Conservation (phyloP, 164 flowering plant species). For the Piper betle region DNA sequence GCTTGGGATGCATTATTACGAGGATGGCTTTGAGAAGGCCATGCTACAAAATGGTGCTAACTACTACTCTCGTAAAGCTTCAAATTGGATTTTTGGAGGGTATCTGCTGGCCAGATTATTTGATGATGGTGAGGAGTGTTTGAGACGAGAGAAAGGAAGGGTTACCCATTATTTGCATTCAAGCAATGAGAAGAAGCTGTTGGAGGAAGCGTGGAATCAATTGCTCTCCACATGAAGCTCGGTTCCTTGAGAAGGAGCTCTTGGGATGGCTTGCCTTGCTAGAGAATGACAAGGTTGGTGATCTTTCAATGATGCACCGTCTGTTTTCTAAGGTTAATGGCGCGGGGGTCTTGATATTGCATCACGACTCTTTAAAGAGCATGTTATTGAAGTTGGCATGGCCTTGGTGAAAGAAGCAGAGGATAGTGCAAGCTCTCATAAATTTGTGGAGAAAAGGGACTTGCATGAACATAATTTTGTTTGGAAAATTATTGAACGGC, state of each 20-base stretch:
- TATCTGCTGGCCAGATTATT: constrained; percentile 84
- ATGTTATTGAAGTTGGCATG: constrained; percentile 84
- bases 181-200: constrained; percentile 55
- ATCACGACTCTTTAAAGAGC: constrained; percentile 76
- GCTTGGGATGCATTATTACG: constrained; percentile 68
- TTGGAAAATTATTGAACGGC: constrained; percentile 77
- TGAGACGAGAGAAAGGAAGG: constrained; percentile 73
- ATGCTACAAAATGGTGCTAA: constrained; percentile 56
- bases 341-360: constrained; percentile 74
- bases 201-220: constrained; percentile 23
- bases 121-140: constrained; percentile 79
- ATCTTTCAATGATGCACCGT: constrained; percentile 88
- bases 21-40: constrained; percentile 49
- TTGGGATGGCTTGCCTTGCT: constrained; percentile 92
- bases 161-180: constrained; percentile 74
- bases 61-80: constrained; percentile 78
- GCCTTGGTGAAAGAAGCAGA: constrained; percentile 92
- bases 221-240: constrained; percentile 35
- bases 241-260: constrained; percentile 82
- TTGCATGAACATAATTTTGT: constrained; percentile 89
- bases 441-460: constrained; percentile 79
- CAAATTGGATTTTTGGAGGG: no score
- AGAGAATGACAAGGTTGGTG: constrained; percentile 79
- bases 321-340: constrained; percentile 63
- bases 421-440: constrained; percentile 88